These are phyloP conservation scores for Haplosporangium sp. DNA, from an alignment of 371 early-diverging fungal species.

Conservation along the genomic window DNA sequence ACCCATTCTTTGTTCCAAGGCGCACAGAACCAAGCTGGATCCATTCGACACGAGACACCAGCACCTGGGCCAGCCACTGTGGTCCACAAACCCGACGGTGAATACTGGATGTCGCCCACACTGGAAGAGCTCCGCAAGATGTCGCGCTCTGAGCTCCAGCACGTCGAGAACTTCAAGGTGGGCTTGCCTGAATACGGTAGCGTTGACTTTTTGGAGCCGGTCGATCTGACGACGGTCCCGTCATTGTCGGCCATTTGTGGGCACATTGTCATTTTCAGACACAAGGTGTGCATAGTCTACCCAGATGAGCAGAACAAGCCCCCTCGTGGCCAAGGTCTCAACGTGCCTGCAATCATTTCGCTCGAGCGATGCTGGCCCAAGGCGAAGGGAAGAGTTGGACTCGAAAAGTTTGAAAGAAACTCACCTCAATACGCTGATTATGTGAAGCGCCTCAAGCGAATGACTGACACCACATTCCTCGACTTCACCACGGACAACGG, in stretches of 20 bases:
- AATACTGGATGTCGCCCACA: constrained; percentile 76
- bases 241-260: constrained; percentile 84
- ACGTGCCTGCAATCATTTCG: constrained; percentile 86
- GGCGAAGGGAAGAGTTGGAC: constrained; percentile 79
- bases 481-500: constrained; percentile 80
- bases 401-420: constrained; percentile 74
- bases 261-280: constrained; percentile 76
- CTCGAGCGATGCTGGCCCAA: constrained; percentile 84
- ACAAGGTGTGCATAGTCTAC: constrained; percentile 82
- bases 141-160: constrained; percentile 76
- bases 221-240: constrained; percentile 78
- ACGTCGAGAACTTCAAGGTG: constrained; percentile 80
- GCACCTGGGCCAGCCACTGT: not conserved
- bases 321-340: constrained; percentile 86
- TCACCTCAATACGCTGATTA: constrained; percentile 77
- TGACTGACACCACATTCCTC: constrained; percentile 81
- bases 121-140: constrained; percentile 64
- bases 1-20: not conserved
- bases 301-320: constrained; percentile 83
- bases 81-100: constrained; percentile 37
- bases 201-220: constrained; percentile 80
- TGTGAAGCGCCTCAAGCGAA: constrained; percentile 71
- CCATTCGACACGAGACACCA: constrained; percentile 16
- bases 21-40: constrained; percentile 5
- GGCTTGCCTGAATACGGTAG: constrained; percentile 79